These are phyloP conservation scores for Colletotrichum sidae DNA, from an alignment of 2,329 filamentous ascomycete genomes.

Conservation along the genomic window DNA sequence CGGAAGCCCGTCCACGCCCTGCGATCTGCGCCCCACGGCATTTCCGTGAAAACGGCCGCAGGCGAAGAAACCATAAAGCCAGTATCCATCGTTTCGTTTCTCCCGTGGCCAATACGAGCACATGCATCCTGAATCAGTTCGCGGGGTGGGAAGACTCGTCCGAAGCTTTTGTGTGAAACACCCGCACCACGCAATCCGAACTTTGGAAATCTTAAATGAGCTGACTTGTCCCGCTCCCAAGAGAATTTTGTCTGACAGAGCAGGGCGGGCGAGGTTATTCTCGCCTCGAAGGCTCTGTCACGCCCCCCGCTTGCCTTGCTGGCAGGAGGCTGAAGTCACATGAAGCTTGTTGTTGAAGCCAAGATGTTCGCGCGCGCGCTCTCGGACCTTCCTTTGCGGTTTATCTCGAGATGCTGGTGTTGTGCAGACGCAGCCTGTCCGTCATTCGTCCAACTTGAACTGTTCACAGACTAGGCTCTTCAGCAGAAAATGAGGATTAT, in stretches of 20 bases:
- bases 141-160: too few species aligned
- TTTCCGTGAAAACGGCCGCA: too few species aligned
- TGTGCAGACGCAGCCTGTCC: background rate
- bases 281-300: background rate
- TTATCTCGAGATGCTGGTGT: background rate
- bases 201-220: constrained; percentile 25
- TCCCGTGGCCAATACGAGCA: too few species aligned
- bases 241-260: constrained; percentile 19
- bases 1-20: too few species aligned
- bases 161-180: constrained; percentile 6
- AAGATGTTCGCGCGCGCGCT: too few species aligned
- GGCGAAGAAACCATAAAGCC: too few species aligned
- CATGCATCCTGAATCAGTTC: too few species aligned
- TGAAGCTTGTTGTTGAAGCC: too few species aligned
- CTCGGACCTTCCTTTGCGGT: too few species aligned
- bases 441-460: constrained; percentile 7
- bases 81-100: too few species aligned
- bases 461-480: background rate
- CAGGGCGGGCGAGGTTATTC: constrained; percentile 15
- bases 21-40: too few species aligned
- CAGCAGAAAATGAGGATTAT: background rate
- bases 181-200: constrained; percentile 19
- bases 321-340: background rate
- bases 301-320: background rate
- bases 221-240: constrained; percentile 24